Evolutionary conservation across 768 basidiomycete genomes (phyloP), one percentile per base, ranked within the genome.

Genomic region (Leccinellum rugosiceps): DNA sequence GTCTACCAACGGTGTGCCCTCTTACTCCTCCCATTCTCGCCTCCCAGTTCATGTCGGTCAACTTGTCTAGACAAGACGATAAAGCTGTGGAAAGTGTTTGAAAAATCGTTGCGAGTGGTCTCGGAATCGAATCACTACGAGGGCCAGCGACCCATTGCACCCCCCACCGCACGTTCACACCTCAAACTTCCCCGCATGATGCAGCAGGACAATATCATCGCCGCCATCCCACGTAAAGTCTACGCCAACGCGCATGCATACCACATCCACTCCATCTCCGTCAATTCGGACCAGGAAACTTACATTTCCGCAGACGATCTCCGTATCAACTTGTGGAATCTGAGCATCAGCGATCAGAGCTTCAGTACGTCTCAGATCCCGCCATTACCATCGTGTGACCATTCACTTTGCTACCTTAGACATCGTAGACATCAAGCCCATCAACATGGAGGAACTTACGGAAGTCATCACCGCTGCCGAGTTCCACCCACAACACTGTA

Each of bases 51-150:
- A 58, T 13, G 44, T 45, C 56, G 38, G 30, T 53, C 50, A 45
- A 52, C 15, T 53, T 5, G 43, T 32, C 32, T 70, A 99, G 97
- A 99, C 81, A 99, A 99, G 80, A 99, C 97, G 32, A 97, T 99
- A 79, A 99, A 99, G 73, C 85, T 98, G 55, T 99, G 97, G 97
- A 98, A 99, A 73, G 95, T 99, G n/a, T 98, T 98, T 60, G 97
- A 98, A 78, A 98, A 98, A 77, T 89, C 90, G 38, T 80, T 99
- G 67, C 88, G 90, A 64, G 92, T 98, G 45, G 95, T 99, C 38
- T 88, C 95, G 19, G 94, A 98, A 80, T 97, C 94, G 70, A 98
- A 98, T 74, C 87, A 96, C 62, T 82, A 83, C 63, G 89, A 92
- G 70, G 90, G 90, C 32, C 84, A 88, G 65, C 85, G 85, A 52